Evolutionary conservation across 257 asterid genomes (phyloP), one percentile per base, ranked within the genome.

Genomic region (Solanum pennellii): DNA sequence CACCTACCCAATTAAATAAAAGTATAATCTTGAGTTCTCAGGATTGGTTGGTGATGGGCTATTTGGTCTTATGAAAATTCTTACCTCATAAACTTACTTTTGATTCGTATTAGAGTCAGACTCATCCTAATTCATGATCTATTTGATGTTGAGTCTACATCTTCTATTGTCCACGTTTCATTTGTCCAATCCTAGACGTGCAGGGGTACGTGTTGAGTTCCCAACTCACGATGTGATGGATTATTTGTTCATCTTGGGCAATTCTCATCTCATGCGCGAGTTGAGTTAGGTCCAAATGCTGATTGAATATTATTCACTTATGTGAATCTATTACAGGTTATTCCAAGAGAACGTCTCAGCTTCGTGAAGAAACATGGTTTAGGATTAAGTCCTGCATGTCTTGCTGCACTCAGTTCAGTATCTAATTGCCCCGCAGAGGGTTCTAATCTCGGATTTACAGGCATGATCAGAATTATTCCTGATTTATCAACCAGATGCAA

Each of bases 381-480:
- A 74, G 99, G 98, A 80, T 90, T 96, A 83, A 83, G 96, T 86
- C 92, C 89, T 44, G 97, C 94, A 59, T 90, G 93, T 66, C 94
- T 96, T 95, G 99, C 52, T 23, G 87, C 47, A 91, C 29, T 94
- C 95, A 87, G 95, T 60, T 95, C 99, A 9, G 93, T 91, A 83
- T 87, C 71, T 87, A 98, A 96, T 89, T 92, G 91, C 86, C 95
- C 97, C 25, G 97, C 99, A 82, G 98, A 90, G 90, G 98, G 91
- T 87, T 90, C 95, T 88, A 92, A 92, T 88, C 93, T 96, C 84
- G 93, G 79, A 86, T 97, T 92, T 85, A 94, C 91, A 62, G 99
- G 98, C 89, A 96, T 94, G 93, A 93, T 95, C 87, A 94, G 97
- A 89, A 93, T 96, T 86, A 90, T 94, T 85, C 99, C 99, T 83